Evolutionary conservation across 208 protist species (phyloP).

Genomic region (Kentomonas sorsogonicus): DNA sequence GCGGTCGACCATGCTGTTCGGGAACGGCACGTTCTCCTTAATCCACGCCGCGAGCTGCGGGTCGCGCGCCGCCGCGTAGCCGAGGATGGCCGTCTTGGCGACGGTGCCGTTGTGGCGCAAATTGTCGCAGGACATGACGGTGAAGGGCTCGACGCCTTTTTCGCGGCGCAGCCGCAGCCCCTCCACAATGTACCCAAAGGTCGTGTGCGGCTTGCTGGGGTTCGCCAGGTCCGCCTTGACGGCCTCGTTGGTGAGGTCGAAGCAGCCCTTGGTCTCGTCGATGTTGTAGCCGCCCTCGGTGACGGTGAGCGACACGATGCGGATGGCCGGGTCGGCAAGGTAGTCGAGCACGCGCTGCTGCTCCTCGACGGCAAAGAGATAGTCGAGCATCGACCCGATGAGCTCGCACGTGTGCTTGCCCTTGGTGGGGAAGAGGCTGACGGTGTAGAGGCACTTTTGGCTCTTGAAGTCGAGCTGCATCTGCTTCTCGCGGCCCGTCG

Average conservation of each 20-base stretch:
- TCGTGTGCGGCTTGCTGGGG: constrained; percentile 21
- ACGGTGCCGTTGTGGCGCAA: constrained; percentile 39
- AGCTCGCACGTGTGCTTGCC: constrained; percentile 16
- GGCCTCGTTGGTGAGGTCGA: constrained; percentile 20
- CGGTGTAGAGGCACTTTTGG: constrained; percentile 36
- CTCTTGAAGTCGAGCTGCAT: constrained; percentile 35
- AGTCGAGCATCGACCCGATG: constrained; percentile 29
- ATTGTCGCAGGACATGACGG: constrained; percentile 44
- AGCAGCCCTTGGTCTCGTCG: constrained; percentile 26
- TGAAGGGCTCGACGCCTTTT: constrained; percentile 22
- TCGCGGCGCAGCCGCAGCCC: constrained; percentile 29
- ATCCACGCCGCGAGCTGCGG: constrained; percentile 17
- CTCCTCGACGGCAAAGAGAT: constrained; percentile 29
- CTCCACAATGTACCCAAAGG: constrained; percentile 38
- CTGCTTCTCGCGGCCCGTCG: constrained; percentile 16
- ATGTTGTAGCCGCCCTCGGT: constrained; percentile 53
- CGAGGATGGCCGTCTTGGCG: constrained; percentile 27
- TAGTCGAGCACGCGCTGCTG: constrained; percentile 20
- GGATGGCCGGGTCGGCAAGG: constrained; percentile 24
- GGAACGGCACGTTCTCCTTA: constrained; percentile 23
- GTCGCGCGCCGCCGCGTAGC: constrained; percentile 20
- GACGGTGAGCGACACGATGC: constrained; percentile 35
- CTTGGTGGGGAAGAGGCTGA: constrained; percentile 26
- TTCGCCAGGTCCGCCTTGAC: constrained; percentile 22
- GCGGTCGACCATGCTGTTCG: constrained; percentile 38